These are phyloP conservation scores for Kentomonas sorsogonicus DNA, from an alignment of 208 protist genomes.

Conservation along the genomic window DNA sequence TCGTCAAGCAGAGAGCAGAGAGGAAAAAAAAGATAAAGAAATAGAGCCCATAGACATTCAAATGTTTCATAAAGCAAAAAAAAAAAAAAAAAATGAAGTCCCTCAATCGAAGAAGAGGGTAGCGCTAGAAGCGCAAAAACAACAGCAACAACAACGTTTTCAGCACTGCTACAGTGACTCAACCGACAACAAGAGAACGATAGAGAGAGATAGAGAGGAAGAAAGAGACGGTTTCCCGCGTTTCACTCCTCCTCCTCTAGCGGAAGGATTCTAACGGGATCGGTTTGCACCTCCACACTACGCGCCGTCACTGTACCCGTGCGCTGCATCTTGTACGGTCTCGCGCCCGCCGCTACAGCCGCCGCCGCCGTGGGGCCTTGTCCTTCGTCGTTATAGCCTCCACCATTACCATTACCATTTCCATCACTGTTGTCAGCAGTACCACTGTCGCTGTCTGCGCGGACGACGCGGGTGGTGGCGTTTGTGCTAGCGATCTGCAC, in stretches of 20 bases:
- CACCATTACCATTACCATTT: too few species aligned
- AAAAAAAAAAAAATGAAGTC: conserved; percentile 1
- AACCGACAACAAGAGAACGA: conserved; percentile 2
- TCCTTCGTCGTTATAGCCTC: too few species aligned
- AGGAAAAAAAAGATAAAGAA: neutral
- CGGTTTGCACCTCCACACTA: conserved; percentile 73
- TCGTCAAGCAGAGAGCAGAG: neutral
- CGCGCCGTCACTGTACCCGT: too few species aligned
- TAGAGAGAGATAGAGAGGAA: conserved; percentile 3
- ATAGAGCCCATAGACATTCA: neutral
- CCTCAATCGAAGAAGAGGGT: neutral
- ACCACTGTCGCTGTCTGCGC: too few species aligned
- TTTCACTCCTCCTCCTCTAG: neutral
- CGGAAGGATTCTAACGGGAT: conserved; percentile 55
- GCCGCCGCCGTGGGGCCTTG: too few species aligned
- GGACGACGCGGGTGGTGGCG: too few species aligned
- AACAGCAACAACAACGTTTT: neutral
- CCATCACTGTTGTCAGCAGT: too few species aligned
- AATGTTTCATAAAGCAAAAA: conserved; percentile 3
- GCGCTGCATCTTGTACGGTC: too few species aligned
- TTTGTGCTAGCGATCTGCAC: too few species aligned
- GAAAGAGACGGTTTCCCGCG: neutral
- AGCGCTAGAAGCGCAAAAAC: neutral
- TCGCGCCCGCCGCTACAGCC: too few species aligned
- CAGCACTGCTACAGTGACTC: neutral